Percentiles rank a stretch among this genome's conserved stretches.
Conservation (phyloP, 768 basidiomycete species). For the Mycena sanguinolenta region DNA sequence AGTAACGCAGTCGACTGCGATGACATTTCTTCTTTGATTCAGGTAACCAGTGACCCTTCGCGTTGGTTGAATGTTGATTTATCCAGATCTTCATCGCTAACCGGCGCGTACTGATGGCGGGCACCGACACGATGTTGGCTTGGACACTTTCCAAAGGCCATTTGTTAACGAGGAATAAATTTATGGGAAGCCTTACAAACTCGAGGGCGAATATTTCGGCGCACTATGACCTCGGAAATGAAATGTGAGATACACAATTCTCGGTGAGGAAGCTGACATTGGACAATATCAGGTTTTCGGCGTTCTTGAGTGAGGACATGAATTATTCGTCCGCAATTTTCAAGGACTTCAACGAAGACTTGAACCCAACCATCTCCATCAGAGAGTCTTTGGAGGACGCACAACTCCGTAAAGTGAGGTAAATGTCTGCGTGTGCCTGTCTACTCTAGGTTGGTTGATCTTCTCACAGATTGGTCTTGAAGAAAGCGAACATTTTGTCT, state of each 20-base stretch:
- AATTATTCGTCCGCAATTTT: slow-evolving; percentile 70
- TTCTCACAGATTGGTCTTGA: slow-evolving; percentile 51
- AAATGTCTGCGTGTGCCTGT: slow-evolving; percentile 16
- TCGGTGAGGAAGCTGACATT: slow-evolving; percentile 31
- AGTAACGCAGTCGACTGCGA: slow-evolving; percentile 33
- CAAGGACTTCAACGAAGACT: slow-evolving; percentile 45
- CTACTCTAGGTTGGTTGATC: neutral
- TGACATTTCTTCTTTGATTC: slow-evolving; percentile 33
- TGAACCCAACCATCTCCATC: slow-evolving; percentile 55
- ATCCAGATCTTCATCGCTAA: slow-evolving; percentile 35
- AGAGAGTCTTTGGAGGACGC: slow-evolving; percentile 39
- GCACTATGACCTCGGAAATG: slow-evolving; percentile 69
- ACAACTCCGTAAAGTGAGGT: slow-evolving; percentile 35
- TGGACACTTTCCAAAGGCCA: neutral
- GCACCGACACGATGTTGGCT: slow-evolving; percentile 17
- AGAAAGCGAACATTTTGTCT: slow-evolving; percentile 61
- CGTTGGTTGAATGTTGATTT: neutral
- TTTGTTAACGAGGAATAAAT: slow-evolving; percentile 24
- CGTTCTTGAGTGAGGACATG: slow-evolving; percentile 64
- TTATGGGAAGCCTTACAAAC: slow-evolving; percentile 61
- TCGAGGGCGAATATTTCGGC: slow-evolving; percentile 65
- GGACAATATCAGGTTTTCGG: slow-evolving; percentile 26
- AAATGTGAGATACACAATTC: slow-evolving; percentile 49
- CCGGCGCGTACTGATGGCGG: slow-evolving; percentile 18
- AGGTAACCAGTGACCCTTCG: slow-evolving; percentile 13